These are phyloP conservation scores for Yamadazyma atlantica DNA, from an alignment of 1,139 yeast species.

Conservation along the genomic window DNA sequence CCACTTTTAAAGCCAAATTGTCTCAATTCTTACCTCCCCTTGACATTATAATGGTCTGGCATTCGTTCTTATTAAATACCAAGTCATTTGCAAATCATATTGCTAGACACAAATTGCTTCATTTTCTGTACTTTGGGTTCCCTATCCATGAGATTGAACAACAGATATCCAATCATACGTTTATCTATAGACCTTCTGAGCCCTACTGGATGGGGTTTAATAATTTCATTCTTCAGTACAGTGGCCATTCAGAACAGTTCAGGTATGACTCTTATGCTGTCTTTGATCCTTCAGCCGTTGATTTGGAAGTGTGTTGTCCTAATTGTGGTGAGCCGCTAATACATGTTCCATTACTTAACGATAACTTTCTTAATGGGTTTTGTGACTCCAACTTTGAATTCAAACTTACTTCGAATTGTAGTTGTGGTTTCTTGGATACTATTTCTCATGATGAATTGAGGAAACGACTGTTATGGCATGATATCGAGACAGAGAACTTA, in stretches of 20 bases:
- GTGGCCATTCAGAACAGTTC: conserved; percentile 4
- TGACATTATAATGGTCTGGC: conserved; percentile 42
- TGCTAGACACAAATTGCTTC: conserved; percentile 21
- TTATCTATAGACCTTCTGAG: conserved; percentile 8
- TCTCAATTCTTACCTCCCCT: conserved; percentile 24
- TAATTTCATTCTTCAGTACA: conserved; percentile 1
- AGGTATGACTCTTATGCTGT: conserved; percentile 7
- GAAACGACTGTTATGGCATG: conserved; percentile 23
- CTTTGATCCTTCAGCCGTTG: conserved; percentile 6
- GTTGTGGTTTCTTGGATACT: conserved; percentile 13
- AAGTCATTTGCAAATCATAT: conserved; percentile 28
- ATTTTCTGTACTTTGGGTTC: conserved; percentile 24
- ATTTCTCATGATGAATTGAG: conserved; percentile 8
- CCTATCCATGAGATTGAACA: conserved; percentile 16
- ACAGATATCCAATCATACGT: conserved; percentile 8
- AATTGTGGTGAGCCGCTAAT: conserved; percentile 15
- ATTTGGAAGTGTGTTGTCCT: conserved; percentile 18
- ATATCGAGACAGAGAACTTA: conserved; percentile 11
- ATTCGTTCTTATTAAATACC: conserved; percentile 21
- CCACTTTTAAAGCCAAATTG: conserved; percentile 5
- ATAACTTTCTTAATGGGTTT: conserved; percentile 19
- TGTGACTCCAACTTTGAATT: conserved; percentile 19
- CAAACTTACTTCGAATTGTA: background rate
- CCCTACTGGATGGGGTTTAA: conserved; percentile 4
- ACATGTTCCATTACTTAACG: conserved; percentile 17